Conservation (phyloP, 2,329 filamentous ascomycete genomes). For the Fusarium lyarnte region DNA sequence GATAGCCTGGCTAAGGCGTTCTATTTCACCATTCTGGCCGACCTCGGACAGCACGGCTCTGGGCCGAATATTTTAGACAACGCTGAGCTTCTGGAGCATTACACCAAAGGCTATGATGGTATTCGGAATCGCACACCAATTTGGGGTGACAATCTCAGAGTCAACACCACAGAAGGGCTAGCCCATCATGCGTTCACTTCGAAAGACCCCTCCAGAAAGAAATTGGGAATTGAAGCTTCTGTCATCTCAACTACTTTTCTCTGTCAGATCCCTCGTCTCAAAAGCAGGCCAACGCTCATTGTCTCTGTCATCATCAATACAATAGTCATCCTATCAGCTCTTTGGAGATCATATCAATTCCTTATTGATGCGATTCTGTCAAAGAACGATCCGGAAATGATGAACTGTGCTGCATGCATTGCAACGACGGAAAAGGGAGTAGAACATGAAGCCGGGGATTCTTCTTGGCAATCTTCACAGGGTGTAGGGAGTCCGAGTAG, state of each 20-base stretch:
- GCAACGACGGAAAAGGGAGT: neutral
- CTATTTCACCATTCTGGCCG: neutral
- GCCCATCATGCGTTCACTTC: neutral
- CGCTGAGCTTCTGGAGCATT: neutral
- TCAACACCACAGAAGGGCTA: neutral
- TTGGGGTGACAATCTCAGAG: neutral
- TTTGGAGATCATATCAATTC: neutral
- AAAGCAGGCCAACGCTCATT: neutral
- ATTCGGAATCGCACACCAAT: neutral
- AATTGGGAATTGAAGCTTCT: neutral
- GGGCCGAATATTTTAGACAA: fast-evolving
- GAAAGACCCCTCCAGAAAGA: neutral
- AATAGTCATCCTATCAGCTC: neutral
- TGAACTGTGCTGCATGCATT: neutral
- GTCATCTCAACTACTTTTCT: neutral
- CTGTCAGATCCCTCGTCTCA: neutral
- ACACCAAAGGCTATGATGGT: fast-evolving
- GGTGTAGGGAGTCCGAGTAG: neutral
- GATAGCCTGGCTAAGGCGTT: neutral
- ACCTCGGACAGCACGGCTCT: neutral
- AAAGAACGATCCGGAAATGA: neutral
- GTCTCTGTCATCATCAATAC: neutral
- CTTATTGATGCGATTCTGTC: neutral
- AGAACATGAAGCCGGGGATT: neutral
- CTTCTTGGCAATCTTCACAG: neutral